Evolutionary conservation across 768 basidiomycete species (phyloP).

Genomic region (Boletus coccyginus): DNA sequence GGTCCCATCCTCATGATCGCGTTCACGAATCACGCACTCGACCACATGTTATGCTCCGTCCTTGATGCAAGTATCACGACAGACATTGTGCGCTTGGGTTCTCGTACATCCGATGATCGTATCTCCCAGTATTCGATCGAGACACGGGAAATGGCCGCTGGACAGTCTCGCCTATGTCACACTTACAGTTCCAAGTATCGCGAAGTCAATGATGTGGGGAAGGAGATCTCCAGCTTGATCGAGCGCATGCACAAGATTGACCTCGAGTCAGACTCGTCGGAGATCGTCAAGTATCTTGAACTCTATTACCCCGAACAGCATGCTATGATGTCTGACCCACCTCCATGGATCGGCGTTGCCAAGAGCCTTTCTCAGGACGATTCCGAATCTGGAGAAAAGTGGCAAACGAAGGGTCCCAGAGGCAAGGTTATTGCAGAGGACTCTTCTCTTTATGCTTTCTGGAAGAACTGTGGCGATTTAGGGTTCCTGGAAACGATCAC

Average conservation of each 20-base stretch:
- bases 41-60: slow-evolving; percentile 65
- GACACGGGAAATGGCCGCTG: slow-evolving; percentile 47
- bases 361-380: slow-evolving; percentile 18
- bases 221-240: slow-evolving; percentile 48
- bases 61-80: slow-evolving; percentile 63
- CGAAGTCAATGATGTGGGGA: slow-evolving; percentile 44
- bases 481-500: slow-evolving; percentile 38
- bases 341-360: slow-evolving; percentile 43
- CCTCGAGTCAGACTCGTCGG: slow-evolving; percentile 33
- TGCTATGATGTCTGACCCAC: slow-evolving; percentile 40
- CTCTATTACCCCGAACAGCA: slow-evolving; percentile 49
- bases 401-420: slow-evolving; percentile 34
- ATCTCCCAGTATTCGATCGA: slow-evolving; percentile 63
- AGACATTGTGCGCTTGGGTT: slow-evolving; percentile 65
- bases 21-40: slow-evolving; percentile 79
- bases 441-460: slow-evolving; percentile 46
- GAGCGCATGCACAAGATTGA: slow-evolving; percentile 34
- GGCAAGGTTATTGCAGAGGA: slow-evolving; percentile 23
- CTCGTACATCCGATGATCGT: slow-evolving; percentile 57
- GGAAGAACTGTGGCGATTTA: slow-evolving; percentile 47
- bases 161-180: slow-evolving; percentile 40
- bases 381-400: slow-evolving; percentile 23
- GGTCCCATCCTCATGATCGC: slow-evolving; percentile 57
- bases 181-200: slow-evolving; percentile 33
- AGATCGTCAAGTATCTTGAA: slow-evolving; percentile 42